A percentile compares a stretch with the other conserved stretches of the same genome.
Evolutionary conservation across 2,329 filamentous ascomycete species (phyloP).

Genomic region (Penicillium freii): DNA sequence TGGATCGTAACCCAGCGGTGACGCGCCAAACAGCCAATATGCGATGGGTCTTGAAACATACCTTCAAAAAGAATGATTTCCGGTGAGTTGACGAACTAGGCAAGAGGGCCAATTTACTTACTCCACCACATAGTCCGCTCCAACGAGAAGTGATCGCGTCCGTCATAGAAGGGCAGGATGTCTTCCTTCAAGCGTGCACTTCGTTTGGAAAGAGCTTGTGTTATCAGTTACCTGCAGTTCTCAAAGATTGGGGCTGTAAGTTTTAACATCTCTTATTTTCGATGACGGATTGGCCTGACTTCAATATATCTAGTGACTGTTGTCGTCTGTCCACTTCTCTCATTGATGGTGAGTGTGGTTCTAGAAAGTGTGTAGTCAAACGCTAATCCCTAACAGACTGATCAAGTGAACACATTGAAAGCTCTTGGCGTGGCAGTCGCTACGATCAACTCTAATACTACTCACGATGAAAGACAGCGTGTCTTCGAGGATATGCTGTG

Average conservation of each 20-base stretch:
- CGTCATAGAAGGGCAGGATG: constrained; percentile 78
- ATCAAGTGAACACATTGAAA: constrained; percentile 81
- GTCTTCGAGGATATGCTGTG: constrained; percentile 82
- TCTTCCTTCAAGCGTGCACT: constrained; percentile 78
- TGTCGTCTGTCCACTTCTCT: constrained; percentile 83
- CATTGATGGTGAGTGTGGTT: constrained; percentile 70
- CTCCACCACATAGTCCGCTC: constrained; percentile 58
- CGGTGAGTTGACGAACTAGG: constrained; percentile 50
- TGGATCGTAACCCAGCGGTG: constrained; percentile 28
- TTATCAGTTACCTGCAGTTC: constrained; percentile 85
- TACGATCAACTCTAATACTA: constrained; percentile 82
- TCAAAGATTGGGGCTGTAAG: constrained; percentile 74
- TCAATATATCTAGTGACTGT: constrained; percentile 65
- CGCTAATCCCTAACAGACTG: constrained; percentile 58
- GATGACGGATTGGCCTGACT: constrained; percentile 2
- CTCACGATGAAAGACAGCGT: constrained; percentile 59
- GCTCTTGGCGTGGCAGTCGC: constrained; percentile 74
- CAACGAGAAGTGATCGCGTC: constrained; percentile 86
- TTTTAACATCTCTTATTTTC: constrained; percentile 20
- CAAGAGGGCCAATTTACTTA: neutral
- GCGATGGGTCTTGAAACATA: constrained; percentile 69
- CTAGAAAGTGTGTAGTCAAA: neutral
- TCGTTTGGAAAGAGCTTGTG: constrained; percentile 88
- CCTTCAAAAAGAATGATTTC: constrained; percentile 73
- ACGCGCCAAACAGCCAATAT: constrained; percentile 54